phyloP scores from a whole-genome alignment of 2,329 filamentous ascomycete genomes.

The Apiospora marii region DNA sequence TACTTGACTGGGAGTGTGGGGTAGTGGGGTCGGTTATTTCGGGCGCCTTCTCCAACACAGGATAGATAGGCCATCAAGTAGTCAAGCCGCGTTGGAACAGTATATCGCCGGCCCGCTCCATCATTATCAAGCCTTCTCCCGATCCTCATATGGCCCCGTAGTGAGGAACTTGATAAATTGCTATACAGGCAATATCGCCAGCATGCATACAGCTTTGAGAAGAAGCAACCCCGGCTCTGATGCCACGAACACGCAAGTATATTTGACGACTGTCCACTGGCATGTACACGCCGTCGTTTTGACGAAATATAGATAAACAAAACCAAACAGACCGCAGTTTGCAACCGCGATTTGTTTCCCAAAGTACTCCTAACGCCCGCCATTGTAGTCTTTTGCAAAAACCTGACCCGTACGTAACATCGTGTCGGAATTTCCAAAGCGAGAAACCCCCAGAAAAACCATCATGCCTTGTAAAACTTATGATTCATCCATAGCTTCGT shows the following conservation, averaged over 20 bases:
- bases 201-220: neutral
- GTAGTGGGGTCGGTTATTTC: conserved; percentile 8
- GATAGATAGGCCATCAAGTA: neutral
- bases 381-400: neutral
- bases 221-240: neutral
- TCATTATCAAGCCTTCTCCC: neutral
- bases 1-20: conserved; percentile 1
- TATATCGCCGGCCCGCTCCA: neutral
- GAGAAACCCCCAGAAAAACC: neutral
- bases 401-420: conserved; percentile 2
- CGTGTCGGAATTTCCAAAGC: neutral
- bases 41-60: neutral
- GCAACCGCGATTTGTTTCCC: neutral
- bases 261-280: neutral
- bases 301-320: neutral
- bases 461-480: conserved; percentile 21
- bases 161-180: neutral
- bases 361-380: conserved; percentile 5
- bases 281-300: neutral
- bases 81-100: neutral
- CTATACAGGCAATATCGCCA: neutral
- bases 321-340: neutral
- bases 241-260: neutral
- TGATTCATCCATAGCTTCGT: conserved; percentile 40
- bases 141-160: neutral